Percentiles rank a stretch among this genome's conserved stretches.
These are phyloP conservation scores for Fusarium buxicola DNA, from an alignment of 2,329 filamentous ascomycete species.

Conservation along the genomic window DNA sequence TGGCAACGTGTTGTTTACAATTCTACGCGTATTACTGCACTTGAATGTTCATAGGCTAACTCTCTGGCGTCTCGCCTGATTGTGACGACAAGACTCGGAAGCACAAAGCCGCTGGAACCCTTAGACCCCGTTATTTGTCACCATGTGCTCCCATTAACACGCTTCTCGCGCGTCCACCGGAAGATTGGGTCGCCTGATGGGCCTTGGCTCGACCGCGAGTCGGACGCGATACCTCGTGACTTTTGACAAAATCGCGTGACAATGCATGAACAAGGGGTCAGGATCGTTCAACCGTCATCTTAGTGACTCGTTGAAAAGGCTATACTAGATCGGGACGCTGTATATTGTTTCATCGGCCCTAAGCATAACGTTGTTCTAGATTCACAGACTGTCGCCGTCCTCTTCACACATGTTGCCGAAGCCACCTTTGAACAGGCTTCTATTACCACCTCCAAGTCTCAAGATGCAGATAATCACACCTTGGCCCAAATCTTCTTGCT, in stretches of 20 bases:
- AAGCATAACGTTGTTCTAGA: too few relatives aligned
- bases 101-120: neutral
- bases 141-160: constrained; percentile 24
- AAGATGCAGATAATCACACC: constrained; percentile 4
- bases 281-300: constrained; percentile 7
- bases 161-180: constrained; percentile 15
- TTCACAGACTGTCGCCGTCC: too few relatives aligned
- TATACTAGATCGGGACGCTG: neutral
- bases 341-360: too few relatives aligned
- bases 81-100: constrained; percentile 5
- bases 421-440: too few relatives aligned
- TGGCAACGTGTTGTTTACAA: constrained; percentile 2
- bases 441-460: too few relatives aligned
- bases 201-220: constrained; percentile 21
- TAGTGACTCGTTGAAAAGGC: neutral
- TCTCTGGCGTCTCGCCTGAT: constrained; percentile 11
- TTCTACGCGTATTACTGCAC: neutral
- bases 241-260: constrained; percentile 27
- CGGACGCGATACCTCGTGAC: constrained; percentile 41
- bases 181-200: constrained; percentile 6
- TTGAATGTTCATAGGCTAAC: neutral
- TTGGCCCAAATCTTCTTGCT: constrained; percentile 15
- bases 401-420: too few relatives aligned
- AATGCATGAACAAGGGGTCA: constrained; percentile 10
- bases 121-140: constrained; percentile 1